Conservation (phyloP, 2,329 filamentous ascomycete species). For the Colletotrichum truncatum region DNA sequence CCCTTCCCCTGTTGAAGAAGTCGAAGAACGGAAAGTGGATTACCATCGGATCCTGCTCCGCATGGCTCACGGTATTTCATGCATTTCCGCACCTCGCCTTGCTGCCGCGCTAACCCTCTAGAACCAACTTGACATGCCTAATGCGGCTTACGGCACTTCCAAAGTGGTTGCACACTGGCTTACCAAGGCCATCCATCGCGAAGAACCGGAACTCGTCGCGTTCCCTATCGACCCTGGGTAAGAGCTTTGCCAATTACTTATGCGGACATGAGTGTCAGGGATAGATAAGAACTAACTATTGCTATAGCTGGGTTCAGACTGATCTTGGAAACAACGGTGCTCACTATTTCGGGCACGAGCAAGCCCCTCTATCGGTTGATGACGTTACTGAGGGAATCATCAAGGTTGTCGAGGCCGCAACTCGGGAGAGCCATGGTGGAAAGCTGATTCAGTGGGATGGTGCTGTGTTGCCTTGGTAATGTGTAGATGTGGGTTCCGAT, state of each 20-base stretch:
- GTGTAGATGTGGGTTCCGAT: too few relatives aligned
- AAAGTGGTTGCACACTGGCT: neutral
- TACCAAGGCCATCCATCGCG: neutral
- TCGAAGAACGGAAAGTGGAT: conserved; percentile 21
- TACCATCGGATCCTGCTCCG: neutral
- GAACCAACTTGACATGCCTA: neutral
- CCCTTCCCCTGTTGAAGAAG: conserved; percentile 46
- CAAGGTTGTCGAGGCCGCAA: neutral
- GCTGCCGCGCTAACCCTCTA: neutral
- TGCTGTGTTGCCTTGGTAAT: neutral
- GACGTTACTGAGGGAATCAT: neutral
- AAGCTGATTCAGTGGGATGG: neutral
- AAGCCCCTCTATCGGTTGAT: neutral
- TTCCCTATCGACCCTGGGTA: neutral
- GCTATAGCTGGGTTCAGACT: neutral
- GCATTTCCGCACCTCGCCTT: accelerated
- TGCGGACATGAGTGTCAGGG: neutral
- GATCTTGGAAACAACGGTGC: conserved; percentile 1
- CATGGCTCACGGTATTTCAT: neutral
- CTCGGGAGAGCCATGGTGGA: neutral
- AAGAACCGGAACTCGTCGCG: neutral
- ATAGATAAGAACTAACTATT: neutral
- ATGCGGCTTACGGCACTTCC: neutral
- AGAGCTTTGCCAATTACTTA: neutral
- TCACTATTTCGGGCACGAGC: neutral